Conservation (phyloP, 306 rosid genomes). For the Glycine latifolia region DNA sequence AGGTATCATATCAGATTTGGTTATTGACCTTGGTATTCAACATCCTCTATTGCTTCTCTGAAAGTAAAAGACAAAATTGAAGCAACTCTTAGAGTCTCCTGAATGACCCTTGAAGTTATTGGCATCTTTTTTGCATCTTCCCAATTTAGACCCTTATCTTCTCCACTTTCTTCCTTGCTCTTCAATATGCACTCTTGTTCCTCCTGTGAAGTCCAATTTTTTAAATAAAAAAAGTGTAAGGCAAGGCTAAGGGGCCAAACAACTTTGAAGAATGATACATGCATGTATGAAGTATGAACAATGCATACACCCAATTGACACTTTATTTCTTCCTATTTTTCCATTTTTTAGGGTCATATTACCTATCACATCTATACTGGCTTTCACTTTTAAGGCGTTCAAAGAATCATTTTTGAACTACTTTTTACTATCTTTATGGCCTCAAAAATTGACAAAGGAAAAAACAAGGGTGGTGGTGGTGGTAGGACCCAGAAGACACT, state of each 20-base stretch:
- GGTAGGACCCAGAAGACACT: conserved; percentile 55
- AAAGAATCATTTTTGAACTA: not conserved
- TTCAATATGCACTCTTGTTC: conserved; percentile 77
- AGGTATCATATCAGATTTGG: conserved; percentile 26
- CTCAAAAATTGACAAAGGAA: conserved; percentile 20
- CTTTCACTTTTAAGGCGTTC: too few species aligned
- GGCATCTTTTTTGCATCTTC: conserved; percentile 87
- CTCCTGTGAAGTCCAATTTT: conserved; percentile 52
- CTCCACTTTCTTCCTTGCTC: conserved; percentile 59
- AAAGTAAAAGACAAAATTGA: conserved; percentile 92
- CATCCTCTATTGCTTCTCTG: conserved; percentile 95
- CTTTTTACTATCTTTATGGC: not conserved
- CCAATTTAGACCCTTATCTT: conserved; percentile 71
- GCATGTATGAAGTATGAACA: too few species aligned
- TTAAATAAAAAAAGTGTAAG: not conserved
- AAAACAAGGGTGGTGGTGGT: not conserved
- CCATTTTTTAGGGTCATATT: not conserved
- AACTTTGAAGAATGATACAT: not conserved
- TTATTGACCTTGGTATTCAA: conserved; percentile 82
- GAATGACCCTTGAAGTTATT: conserved; percentile 82
- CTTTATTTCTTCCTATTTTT: too few species aligned
- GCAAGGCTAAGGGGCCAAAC: conserved; percentile 6
- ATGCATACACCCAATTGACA: too few species aligned
- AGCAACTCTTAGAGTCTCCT: conserved; percentile 93
- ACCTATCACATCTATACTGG: not conserved